These are phyloP conservation scores for Ganoderma lucidum DNA, from an alignment of 1,284 basidiomycete species.

Conservation along the genomic window DNA sequence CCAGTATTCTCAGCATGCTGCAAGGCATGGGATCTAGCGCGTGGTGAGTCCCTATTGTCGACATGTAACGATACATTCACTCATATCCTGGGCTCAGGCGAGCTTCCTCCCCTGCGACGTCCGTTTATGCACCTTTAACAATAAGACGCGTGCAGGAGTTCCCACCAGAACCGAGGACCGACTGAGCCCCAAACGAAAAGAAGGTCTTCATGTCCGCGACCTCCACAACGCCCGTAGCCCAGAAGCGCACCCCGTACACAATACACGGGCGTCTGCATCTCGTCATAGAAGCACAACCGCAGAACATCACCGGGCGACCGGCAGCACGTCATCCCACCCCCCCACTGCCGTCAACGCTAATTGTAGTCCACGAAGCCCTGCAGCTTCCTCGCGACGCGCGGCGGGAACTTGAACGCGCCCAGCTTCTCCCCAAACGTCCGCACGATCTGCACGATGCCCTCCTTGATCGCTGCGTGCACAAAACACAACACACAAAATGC, in stretches of 20 bases:
- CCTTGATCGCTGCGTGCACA: conserved; percentile 63
- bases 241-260: neutral
- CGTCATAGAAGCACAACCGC: neutral
- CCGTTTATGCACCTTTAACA: neutral
- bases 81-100: neutral
- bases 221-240: neutral
- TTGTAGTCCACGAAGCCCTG: conserved; percentile 76
- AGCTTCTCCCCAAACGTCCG: conserved; percentile 81
- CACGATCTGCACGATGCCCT: conserved; percentile 70
- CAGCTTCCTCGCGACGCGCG: conserved; percentile 66
- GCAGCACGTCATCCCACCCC: neutral
- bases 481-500: conserved; percentile 10
- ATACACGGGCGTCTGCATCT: neutral
- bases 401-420: conserved; percentile 80
- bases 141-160: neutral
- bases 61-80: neutral
- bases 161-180: neutral
- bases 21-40: neutral
- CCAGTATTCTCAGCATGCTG: neutral
- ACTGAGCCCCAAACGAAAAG: neutral
- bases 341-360: conserved; percentile 3
- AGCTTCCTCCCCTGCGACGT: neutral
- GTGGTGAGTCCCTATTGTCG: neutral
- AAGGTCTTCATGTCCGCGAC: neutral
- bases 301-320: neutral